A percentile compares a stretch with the other conserved stretches of the same genome.
Conservation (phyloP, 2,329 filamentous ascomycete genomes). For the Fusarium sp. region DNA sequence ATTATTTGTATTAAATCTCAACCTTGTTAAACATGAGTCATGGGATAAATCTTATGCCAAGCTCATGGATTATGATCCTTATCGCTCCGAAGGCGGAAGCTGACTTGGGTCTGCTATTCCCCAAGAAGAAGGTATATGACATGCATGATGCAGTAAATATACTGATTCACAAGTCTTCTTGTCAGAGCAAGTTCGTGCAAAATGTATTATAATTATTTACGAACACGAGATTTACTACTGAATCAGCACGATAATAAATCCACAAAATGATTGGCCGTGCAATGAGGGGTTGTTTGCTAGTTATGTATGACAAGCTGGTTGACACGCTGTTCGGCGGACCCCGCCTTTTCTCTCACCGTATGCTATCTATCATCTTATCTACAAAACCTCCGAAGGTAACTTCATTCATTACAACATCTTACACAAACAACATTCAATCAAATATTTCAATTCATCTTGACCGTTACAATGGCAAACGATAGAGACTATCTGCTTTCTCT, state of each 20-base stretch:
- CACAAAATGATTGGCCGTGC: not conserved
- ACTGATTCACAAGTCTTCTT: not conserved
- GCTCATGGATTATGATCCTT: not conserved
- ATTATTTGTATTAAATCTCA: fast-evolving
- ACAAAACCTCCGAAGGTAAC: not conserved
- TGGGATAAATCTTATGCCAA: not conserved
- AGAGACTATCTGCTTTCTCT: constrained; percentile 52
- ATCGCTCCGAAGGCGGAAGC: not conserved
- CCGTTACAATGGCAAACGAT: constrained; percentile 15
- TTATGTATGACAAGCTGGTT: constrained; percentile 6
- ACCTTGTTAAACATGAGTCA: not conserved
- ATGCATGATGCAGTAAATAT: not conserved
- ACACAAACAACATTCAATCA: not conserved
- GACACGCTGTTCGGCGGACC: constrained; percentile 2
- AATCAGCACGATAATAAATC: not conserved
- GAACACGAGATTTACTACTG: not conserved
- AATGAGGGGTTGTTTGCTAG: not conserved
- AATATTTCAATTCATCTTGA: not conserved
- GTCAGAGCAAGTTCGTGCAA: not conserved
- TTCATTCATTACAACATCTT: not conserved
- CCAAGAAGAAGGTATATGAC: not conserved
- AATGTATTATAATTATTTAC: not conserved
- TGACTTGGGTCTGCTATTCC: not conserved
- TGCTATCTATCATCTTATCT: not conserved
- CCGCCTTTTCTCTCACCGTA: constrained; percentile 9